Evolutionary conservation across 139 green algal species (phyloP).

Genomic region (Nannochloris sp.): DNA sequence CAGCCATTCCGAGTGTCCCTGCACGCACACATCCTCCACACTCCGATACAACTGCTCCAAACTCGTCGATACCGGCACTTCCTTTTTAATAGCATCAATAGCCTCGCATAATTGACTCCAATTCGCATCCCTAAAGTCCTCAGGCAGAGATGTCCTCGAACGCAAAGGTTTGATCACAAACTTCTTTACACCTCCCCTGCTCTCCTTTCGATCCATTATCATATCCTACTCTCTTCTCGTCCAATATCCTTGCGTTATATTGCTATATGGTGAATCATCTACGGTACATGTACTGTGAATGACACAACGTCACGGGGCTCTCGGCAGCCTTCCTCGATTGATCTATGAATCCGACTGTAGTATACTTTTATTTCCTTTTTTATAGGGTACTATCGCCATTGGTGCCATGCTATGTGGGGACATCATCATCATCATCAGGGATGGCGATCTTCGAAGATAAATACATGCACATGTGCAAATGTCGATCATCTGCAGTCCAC

Average conservation of each 20-base stretch:
- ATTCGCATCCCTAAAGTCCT: conserved; percentile 75
- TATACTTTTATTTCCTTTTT: too few species aligned
- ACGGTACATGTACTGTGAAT: too few species aligned
- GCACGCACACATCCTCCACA: conserved; percentile 91
- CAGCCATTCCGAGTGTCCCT: conserved; percentile 74
- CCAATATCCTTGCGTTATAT: background rate
- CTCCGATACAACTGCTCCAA: conserved; percentile 90
- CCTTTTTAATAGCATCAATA: conserved; percentile 72
- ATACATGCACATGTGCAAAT: too few species aligned
- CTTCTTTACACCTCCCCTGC: conserved; percentile 38
- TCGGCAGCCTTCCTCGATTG: too few species aligned
- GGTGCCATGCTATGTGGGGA: too few species aligned
- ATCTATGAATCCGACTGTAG: too few species aligned
- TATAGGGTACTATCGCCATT: too few species aligned
- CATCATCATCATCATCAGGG: too few species aligned
- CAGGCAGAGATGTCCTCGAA: conserved; percentile 77
- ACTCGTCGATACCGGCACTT: conserved; percentile 59
- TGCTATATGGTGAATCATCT: too few species aligned
- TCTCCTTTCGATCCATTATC: background rate
- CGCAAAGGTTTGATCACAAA: conserved; percentile 73
- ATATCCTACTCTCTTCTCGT: background rate
- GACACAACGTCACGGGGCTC: too few species aligned
- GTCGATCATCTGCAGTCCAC: too few species aligned
- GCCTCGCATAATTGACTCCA: conserved; percentile 77
- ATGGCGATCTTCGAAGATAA: too few species aligned